Base-by-base conservation (phyloP, 2,329 filamentous ascomycete genomes). In the Rhytidhysteron rufulum region DNA sequence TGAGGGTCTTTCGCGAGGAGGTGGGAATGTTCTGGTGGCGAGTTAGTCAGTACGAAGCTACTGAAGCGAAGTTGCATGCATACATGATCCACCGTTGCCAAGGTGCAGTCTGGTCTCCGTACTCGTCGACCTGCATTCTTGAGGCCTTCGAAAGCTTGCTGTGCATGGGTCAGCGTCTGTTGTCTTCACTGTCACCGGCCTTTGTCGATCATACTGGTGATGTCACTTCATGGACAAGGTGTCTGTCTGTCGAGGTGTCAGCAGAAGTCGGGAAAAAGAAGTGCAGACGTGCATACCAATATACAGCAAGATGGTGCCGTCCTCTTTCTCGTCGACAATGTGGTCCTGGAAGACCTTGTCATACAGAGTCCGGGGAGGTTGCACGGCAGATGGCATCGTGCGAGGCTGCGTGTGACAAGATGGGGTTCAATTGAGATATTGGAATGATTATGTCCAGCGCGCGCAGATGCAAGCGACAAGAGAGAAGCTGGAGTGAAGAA, bases 211-310 rank as follows among this genome's bases (percentile, higher is more conserved):
- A 63, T 78, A 89, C 86, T 49, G 93, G 93, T 57, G 91, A 96
- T 57, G 93, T 98, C 65, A 98, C 93, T 76, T 98, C 93, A 67
- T 98, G 93, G 47, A 97, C 90, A 48, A 98, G 78, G 76, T 98
- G 93, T 67, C 93, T 81, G 71, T 95, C 88, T 90, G 57, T 42
- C 43, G 33, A 34, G 37, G 36, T 41, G 50, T 67, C 48, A 66
- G 53, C 40, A 37, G 35, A 18, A 21, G 32, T 37, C 31, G 25
- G 19, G 19, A 22, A 15, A 17, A 20, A 41, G 20, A 15, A 6
- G 36, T 24, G 27, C 18, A 31, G n/a, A 35, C 13, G 32, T 19
- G 66, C 80, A 54, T 74, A 89, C 88, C 88, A 63, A 97, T 97
- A 67, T 97, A 97, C 44, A 97, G 77, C 50, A 95, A 74, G 57